Conservation (phyloP, 768 basidiomycete species). For the Scleroderma bovista region DNA sequence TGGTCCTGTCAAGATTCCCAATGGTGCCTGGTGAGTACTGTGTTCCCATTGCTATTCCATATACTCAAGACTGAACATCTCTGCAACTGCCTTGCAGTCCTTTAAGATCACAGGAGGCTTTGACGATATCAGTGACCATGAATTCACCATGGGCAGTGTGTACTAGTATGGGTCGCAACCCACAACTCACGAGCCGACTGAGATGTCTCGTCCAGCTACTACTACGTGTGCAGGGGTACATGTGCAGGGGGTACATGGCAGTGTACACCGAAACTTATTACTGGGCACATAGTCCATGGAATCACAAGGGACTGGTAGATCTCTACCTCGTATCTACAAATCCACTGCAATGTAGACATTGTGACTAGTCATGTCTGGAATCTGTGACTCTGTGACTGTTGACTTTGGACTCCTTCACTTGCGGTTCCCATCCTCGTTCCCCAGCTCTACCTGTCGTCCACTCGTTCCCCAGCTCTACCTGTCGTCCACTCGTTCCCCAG, state of each 20-base stretch:
- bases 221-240: slow-evolving; percentile 90
- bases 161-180: slow-evolving; percentile 99
- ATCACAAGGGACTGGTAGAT: slow-evolving; percentile 91
- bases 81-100: slow-evolving; percentile 93
- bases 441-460: too few relatives aligned
- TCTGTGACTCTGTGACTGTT: too few relatives aligned
- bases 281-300: slow-evolving; percentile 84
- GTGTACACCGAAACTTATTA: background rate
- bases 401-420: too few relatives aligned
- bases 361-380: too few relatives aligned
- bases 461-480: too few relatives aligned
- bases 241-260: slow-evolving; percentile 71
- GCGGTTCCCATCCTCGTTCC: too few relatives aligned
- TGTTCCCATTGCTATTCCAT: background rate
- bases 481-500: too few relatives aligned
- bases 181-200: slow-evolving; percentile 95
- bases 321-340: too few relatives aligned
- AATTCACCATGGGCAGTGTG: slow-evolving; percentile 99
- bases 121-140: slow-evolving; percentile 95
- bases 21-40: slow-evolving; percentile 83
- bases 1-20: slow-evolving; percentile 98
- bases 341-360: too few relatives aligned
- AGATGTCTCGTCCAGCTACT: slow-evolving; percentile 97
- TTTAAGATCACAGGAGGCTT: slow-evolving; percentile 98
- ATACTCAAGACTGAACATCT: slow-evolving; percentile 3